Evolutionary conservation across 2,329 filamentous ascomycete species (phyloP).

Genomic region (Fusarium brachygibbosum): DNA sequence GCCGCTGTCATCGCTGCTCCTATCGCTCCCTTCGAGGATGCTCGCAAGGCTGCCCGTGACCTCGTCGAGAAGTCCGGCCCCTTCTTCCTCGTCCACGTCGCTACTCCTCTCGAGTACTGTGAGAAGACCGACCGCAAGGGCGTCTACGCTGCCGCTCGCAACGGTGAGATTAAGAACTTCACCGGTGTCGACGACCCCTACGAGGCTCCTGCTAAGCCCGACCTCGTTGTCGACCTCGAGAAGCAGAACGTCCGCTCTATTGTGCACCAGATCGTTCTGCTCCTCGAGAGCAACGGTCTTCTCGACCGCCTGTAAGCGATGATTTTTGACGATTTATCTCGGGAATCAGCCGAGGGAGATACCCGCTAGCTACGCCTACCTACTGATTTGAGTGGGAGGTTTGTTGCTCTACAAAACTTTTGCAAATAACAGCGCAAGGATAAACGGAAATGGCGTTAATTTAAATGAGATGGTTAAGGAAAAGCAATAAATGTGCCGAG

Average conservation of each 20-base stretch:
- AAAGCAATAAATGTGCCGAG: conserved; percentile 23
- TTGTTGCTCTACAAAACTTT: conserved; percentile 35
- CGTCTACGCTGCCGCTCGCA: conserved; percentile 85
- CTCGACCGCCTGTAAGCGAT: conserved; percentile 74
- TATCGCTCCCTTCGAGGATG: conserved; percentile 90
- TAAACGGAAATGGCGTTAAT: conserved; percentile 43
- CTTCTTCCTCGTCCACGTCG: conserved; percentile 96
- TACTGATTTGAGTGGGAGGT: conserved; percentile 15
- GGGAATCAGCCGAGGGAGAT: conserved; percentile 36
- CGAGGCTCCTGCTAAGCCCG: conserved; percentile 83
- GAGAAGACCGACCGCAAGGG: conserved; percentile 96
- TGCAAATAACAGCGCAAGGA: conserved; percentile 36
- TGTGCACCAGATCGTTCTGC: conserved; percentile 95
- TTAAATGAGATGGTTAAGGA: conserved; percentile 32
- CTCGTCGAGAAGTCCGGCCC: conserved; percentile 88
- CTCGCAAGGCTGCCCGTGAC: conserved; percentile 82
- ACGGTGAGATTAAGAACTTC: conserved; percentile 96
- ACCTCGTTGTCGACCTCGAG: conserved; percentile 86
- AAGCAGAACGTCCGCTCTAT: conserved; percentile 92
- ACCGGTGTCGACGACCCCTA: conserved; percentile 98
- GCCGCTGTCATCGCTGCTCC: conserved; percentile 96
- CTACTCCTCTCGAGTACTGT: conserved; percentile 89
- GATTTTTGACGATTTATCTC: conserved; percentile 20
- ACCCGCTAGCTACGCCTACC: conserved; percentile 34
- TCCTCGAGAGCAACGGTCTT: conserved; percentile 90